These are phyloP conservation scores for Trametes sp. DNA, from an alignment of 1,284 basidiomycete genomes.

Conservation along the genomic window DNA sequence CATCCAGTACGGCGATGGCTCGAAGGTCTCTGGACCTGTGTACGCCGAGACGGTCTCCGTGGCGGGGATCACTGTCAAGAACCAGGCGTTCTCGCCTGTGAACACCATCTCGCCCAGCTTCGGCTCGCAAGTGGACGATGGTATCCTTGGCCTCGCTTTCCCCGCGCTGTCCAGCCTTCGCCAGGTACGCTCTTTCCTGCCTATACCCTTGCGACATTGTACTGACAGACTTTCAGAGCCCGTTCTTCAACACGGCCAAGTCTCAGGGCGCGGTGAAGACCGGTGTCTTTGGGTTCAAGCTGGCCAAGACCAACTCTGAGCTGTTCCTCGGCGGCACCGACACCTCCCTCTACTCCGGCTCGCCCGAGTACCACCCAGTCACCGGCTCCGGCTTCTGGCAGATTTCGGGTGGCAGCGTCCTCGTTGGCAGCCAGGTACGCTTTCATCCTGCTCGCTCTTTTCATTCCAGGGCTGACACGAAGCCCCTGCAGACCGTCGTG, in stretches of 20 bases:
- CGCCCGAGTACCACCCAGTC: slow-evolving; percentile 48
- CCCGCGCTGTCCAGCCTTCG: slow-evolving; percentile 32
- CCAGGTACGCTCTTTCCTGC: neutral
- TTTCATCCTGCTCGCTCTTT: neutral
- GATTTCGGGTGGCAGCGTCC: slow-evolving; percentile 28
- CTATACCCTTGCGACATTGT: neutral
- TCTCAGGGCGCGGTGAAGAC: slow-evolving; percentile 19
- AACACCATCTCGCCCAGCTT: slow-evolving; percentile 35
- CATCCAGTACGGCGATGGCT: slow-evolving; percentile 56
- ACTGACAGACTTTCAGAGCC: slow-evolving; percentile 15
- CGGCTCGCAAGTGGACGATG: slow-evolving; percentile 33
- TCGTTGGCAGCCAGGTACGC: slow-evolving; percentile 32
- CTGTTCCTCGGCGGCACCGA: slow-evolving; percentile 61
- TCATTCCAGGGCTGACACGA: neutral
- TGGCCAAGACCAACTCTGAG: slow-evolving; percentile 52
- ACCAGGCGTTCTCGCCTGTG: slow-evolving; percentile 37
- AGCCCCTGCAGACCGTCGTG: slow-evolving; percentile 32
- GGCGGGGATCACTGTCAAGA: slow-evolving; percentile 32
- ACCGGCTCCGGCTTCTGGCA: slow-evolving; percentile 41
- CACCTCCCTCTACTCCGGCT: slow-evolving; percentile 44
- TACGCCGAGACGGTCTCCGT: slow-evolving; percentile 51
- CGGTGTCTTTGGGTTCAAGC: slow-evolving; percentile 53
- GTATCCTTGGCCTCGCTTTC: slow-evolving; percentile 40
- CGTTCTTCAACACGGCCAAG: slow-evolving; percentile 29
- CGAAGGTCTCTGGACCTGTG: slow-evolving; percentile 50